Percentiles rank a stretch among this genome's conserved stretches.
phyloP scores from a whole-genome alignment of 1,139 yeast species.

The Candida sojae region DNA sequence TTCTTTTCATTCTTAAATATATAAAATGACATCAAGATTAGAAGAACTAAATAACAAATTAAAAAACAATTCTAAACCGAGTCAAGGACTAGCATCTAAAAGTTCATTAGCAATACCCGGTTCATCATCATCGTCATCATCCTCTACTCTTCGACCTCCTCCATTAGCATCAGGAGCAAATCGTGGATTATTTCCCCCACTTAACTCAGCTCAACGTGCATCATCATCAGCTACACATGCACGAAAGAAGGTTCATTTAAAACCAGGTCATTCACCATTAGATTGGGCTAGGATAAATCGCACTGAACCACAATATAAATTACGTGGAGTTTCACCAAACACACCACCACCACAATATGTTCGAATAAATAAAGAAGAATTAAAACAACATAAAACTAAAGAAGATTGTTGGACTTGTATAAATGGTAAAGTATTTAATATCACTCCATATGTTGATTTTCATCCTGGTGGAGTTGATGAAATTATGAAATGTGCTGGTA shows the following conservation, averaged over 20 bases:
- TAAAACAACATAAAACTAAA: constrained; percentile 55
- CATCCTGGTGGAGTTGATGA: constrained; percentile 94
- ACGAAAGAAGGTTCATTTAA: constrained; percentile 59
- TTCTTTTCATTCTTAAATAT: background rate
- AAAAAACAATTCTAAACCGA: background rate
- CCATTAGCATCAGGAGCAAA: constrained; percentile 5
- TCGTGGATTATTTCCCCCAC: constrained; percentile 33
- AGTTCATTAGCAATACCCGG: constrained; percentile 3
- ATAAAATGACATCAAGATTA: constrained; percentile 10
- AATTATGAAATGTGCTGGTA: constrained; percentile 78
- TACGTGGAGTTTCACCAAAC: constrained; percentile 41
- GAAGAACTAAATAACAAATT: constrained; percentile 11
- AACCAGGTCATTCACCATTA: constrained; percentile 82
- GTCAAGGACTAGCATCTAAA: constrained; percentile 8
- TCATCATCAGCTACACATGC: constrained; percentile 13
- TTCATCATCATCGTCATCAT: background rate
- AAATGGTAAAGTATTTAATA: constrained; percentile 79
- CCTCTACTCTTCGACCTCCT: constrained; percentile 3
- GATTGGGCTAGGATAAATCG: constrained; percentile 76
- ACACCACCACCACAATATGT: constrained; percentile 49
- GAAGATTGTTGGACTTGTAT: constrained; percentile 88
- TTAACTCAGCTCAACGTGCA: constrained; percentile 45
- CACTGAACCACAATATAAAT: constrained; percentile 26
- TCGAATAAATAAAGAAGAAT: constrained; percentile 58
- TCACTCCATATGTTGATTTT: constrained; percentile 77